Conservation (phyloP, 495 filamentous ascomycete species). For the Penicillium riverlandense region DNA sequence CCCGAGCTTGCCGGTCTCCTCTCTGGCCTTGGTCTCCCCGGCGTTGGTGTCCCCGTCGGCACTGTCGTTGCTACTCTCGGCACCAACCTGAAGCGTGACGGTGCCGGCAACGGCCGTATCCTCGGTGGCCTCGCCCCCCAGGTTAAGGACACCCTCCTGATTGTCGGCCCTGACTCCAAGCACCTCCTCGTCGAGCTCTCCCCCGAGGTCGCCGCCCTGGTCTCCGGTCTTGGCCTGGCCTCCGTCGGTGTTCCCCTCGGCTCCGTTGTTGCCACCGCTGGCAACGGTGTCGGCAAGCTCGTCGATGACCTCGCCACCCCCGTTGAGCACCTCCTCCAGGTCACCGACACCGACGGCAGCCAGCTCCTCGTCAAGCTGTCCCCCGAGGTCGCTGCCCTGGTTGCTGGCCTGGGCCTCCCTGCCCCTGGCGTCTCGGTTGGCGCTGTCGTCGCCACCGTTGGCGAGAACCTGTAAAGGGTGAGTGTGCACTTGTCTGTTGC, state of each 20-base stretch:
- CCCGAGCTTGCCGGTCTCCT: constrained; percentile 24
- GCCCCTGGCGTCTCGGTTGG: constrained; percentile 23
- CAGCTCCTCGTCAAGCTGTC: constrained; percentile 31
- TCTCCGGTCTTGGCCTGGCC: constrained; percentile 24
- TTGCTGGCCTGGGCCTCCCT: constrained; percentile 32
- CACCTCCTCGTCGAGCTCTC: constrained; percentile 26
- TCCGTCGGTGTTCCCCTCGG: constrained; percentile 21
- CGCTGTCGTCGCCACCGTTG: constrained; percentile 28
- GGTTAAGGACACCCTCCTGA: constrained; percentile 6
- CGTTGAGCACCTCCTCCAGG: constrained; percentile 24
- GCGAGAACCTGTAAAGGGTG: constrained; percentile 26
- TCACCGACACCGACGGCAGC: constrained; percentile 23
- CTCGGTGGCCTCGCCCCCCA: constrained; percentile 4
- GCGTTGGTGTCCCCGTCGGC: constrained; percentile 20
- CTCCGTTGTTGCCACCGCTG: constrained; percentile 20
- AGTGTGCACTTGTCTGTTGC: not conserved
- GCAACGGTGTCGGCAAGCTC: constrained; percentile 28
- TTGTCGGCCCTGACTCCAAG: constrained; percentile 21
- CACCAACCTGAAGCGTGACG: not conserved
- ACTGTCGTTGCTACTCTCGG: constrained; percentile 13
- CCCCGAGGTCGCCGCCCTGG: constrained; percentile 25
- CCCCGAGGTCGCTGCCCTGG: constrained; percentile 22
- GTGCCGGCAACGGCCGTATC: not conserved
- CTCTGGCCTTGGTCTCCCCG: constrained; percentile 21
- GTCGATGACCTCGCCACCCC: constrained; percentile 24